Evolutionary conservation across 257 asterid genomes (phyloP).

Genomic region (Nicotiana paniculata): DNA sequence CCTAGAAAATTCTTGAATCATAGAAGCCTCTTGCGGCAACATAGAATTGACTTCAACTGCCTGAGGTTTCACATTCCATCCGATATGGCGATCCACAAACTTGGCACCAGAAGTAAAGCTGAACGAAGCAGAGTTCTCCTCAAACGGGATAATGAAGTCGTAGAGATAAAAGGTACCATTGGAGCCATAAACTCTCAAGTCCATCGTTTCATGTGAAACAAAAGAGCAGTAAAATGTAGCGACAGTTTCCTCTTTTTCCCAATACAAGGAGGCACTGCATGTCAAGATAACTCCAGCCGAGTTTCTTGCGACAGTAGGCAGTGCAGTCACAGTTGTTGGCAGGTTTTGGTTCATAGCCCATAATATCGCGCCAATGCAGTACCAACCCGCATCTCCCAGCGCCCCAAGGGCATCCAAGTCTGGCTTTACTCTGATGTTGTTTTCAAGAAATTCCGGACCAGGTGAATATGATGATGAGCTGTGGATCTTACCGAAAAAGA

Average conservation of each 20-base stretch:
- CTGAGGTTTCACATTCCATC: conserved; percentile 64
- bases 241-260: conserved; percentile 48
- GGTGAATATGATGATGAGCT: conserved; percentile 53
- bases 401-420: conserved; percentile 75
- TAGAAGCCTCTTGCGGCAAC: conserved; percentile 61
- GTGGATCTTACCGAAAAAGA: conserved; percentile 40
- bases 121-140: conserved; percentile 45
- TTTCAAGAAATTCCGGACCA: conserved; percentile 40
- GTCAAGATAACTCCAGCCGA: conserved; percentile 57
- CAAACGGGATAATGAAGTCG: conserved; percentile 49
- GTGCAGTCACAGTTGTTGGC: conserved; percentile 61
- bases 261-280: conserved; percentile 54
- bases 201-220: conserved; percentile 55
- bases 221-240: conserved; percentile 71
- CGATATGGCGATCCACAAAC: conserved; percentile 55
- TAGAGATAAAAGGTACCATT: conserved; percentile 46
- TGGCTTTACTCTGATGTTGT: conserved; percentile 53
- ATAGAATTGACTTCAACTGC: conserved; percentile 31
- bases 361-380: conserved; percentile 66
- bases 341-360: conserved; percentile 63
- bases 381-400: conserved; percentile 78
- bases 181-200: conserved; percentile 39
- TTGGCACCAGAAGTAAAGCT: conserved; percentile 46
- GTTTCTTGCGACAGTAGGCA: conserved; percentile 38
- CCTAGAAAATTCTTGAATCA: conserved; percentile 58